Evolutionary conservation across 2,329 filamentous ascomycete genomes (phyloP), one percentile per base, ranked within the genome.

Genomic region (Colletotrichum sp.): DNA sequence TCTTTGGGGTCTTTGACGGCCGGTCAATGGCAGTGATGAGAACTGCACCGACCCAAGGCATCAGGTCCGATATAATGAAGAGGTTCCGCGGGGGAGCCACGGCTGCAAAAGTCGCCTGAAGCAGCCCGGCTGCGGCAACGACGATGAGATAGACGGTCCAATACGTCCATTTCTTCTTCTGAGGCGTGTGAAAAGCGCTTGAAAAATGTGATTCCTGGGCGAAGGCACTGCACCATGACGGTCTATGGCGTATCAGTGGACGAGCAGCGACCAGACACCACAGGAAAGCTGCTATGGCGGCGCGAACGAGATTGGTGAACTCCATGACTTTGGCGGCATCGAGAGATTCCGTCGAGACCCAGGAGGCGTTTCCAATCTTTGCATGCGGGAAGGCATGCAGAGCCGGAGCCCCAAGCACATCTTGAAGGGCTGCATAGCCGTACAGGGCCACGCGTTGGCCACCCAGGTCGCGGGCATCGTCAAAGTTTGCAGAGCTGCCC

Each of bases 141-240:
- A 81, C 26, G 28, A 81, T 72, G 3, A 89, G 82, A 18, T 80
- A 79, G 5, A 84, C 70, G 2, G 85, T 86, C 85, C 85, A 88
- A 55, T 82, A 77, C 1, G 82, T 85, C 86, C 85, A 88, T 13
- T 77, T 69, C 36, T 75, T 58, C 78, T 84, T 28, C 79, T 75
- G 52, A 7, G 70, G 26, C 57, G 79, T 12, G 55, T 30, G 34
- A 38, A 30, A 36, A 67, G 76, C 28, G 71, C 77, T 18, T 43
- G 81, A 83, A 21, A 77, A 52, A 0, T 70, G 38, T 2, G 72
- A 77, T 77, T 89, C 87, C 10, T 82, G 80, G 4, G 88, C 87
- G 74, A 89, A 89, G 3, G 85, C 84, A 12, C 81, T 83, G 16
- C 84, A 79, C 86, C 87, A 89, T 58, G 79, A 81, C 0, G 88